Evolutionary conservation across 2,329 filamentous ascomycete genomes (phyloP).

Genomic region (Aspergillus quadricinctus): DNA sequence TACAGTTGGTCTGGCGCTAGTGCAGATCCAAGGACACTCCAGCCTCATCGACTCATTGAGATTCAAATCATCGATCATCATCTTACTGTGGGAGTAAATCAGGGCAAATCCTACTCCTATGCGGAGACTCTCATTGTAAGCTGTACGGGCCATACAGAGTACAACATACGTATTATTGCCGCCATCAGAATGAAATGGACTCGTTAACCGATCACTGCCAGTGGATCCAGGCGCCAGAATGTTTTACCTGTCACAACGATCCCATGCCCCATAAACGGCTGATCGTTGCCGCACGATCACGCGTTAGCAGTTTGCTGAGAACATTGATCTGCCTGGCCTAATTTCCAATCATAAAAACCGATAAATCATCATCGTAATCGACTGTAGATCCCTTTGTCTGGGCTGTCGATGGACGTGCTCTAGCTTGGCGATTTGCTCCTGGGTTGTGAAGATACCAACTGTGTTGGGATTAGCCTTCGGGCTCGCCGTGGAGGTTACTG

Average conservation of each 20-base stretch:
- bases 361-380: conserved; percentile 2
- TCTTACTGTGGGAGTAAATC: not conserved
- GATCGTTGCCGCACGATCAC: conserved; percentile 31
- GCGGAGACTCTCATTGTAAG: not conserved
- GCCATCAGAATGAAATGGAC: conserved; percentile 1
- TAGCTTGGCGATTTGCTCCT: not conserved
- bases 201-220: conserved; percentile 11
- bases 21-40: conserved; percentile 23
- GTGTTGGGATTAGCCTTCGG: not conserved
- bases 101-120: not conserved
- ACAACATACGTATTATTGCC: conserved; percentile 2
- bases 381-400: conserved; percentile 9
- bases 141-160: not conserved
- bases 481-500: not conserved
- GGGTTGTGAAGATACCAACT: not conserved
- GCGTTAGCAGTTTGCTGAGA: conserved; percentile 11
- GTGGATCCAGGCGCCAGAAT: conserved; percentile 6
- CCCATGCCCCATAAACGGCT: conserved; percentile 34
- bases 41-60: conserved; percentile 9
- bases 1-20: conserved; percentile 19
- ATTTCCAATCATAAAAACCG: not conserved
- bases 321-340: conserved; percentile 22
- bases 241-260: conserved; percentile 31
- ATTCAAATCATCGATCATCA: conserved; percentile 14
- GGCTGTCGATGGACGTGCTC: not conserved